Base-by-base conservation (phyloP, 345 rosid species). In the Kernera saxatilis region DNA sequence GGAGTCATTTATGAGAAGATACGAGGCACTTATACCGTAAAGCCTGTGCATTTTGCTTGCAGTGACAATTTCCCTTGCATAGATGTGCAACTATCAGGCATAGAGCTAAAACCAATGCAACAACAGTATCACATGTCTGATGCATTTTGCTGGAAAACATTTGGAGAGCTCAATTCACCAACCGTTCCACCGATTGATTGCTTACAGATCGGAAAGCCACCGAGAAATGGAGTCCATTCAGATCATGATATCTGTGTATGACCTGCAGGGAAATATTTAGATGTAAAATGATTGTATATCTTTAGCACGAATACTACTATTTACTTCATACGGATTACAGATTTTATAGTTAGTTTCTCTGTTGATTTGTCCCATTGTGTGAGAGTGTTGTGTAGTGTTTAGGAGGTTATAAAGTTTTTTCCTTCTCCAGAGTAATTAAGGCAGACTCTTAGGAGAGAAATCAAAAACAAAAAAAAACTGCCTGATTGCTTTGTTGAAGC, bases 131-230 rank as follows among this genome's bases (percentile, higher is more conserved):
- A 86, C 73, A 73, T 91, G 73, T 91, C 80, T 56, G 80, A 85
- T 59, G 96, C 99, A n/a, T 91, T 81, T 84, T 94, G 98, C 76
- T 94, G 98, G 98, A 85, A 88, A 82, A 82, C 96, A 2, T 94
- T 81, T 29, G 99, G 99, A 64, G 81, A 79, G 85, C 73, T 89
- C 55, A 88, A 69, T 69, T 85, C 95, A 26, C 92, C 96, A 12
- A 88, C 96, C 0, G 80, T 77, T 61, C 99, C 98, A 32, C 99
- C 99, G 5, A 87, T 94, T 8, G 85, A 70, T 61, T 94, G 99
- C 53, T 75, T 94, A 71, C 95, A 86, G 71, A 79, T 84, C 5
- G 99, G 99, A 12, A 94, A 91, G 83, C 98, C 97, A 7, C 45
- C 97, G 1, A 87, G 75, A 71, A 91, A 83, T 77, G 78, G 89